Percentiles rank a stretch among this genome's conserved stretches.
These are phyloP conservation scores for Phytophthora tubulina DNA, from an alignment of 352 stramenopile species.

Conservation along the genomic window DNA sequence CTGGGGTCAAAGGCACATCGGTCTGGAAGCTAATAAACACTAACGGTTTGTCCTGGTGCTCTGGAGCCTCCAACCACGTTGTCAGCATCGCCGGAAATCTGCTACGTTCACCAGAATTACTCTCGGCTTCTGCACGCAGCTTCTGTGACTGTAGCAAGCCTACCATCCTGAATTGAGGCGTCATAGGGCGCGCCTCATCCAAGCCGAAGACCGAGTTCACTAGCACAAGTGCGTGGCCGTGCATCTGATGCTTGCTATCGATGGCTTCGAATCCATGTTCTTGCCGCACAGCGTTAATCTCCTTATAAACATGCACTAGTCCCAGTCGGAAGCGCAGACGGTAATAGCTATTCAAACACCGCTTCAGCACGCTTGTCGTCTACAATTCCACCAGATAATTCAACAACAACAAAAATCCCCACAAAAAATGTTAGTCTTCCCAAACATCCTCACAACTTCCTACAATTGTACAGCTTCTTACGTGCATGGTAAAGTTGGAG, in stretches of 20 bases:
- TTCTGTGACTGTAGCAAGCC: constrained; percentile 59
- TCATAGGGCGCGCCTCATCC: constrained; percentile 78
- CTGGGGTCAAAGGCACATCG: constrained; percentile 57
- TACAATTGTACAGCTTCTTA: constrained; percentile 37
- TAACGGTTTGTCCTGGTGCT: constrained; percentile 44
- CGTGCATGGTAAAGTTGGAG: constrained; percentile 84
- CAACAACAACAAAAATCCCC: neutral
- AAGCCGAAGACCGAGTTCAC: constrained; percentile 88
- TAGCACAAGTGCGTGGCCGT: constrained; percentile 73
- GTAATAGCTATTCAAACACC: constrained; percentile 83
- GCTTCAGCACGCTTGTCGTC: constrained; percentile 77
- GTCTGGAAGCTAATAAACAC: constrained; percentile 72
- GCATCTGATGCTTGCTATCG: constrained; percentile 62
- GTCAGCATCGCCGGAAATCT: constrained; percentile 50
- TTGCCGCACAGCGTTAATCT: constrained; percentile 67
- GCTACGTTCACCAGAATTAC: constrained; percentile 23
- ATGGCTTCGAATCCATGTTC: constrained; percentile 64
- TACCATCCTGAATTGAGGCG: constrained; percentile 84
- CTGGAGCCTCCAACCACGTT: constrained; percentile 47
- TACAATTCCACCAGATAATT: constrained; percentile 30
- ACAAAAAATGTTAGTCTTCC: constrained; percentile 18
- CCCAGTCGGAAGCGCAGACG: constrained; percentile 77
- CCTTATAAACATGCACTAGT: constrained; percentile 68
- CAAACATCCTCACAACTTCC: neutral
- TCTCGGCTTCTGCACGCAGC: constrained; percentile 26